phyloP scores from a whole-genome alignment of 2,329 filamentous ascomycete species.

The Xylariaceae sp. region DNA sequence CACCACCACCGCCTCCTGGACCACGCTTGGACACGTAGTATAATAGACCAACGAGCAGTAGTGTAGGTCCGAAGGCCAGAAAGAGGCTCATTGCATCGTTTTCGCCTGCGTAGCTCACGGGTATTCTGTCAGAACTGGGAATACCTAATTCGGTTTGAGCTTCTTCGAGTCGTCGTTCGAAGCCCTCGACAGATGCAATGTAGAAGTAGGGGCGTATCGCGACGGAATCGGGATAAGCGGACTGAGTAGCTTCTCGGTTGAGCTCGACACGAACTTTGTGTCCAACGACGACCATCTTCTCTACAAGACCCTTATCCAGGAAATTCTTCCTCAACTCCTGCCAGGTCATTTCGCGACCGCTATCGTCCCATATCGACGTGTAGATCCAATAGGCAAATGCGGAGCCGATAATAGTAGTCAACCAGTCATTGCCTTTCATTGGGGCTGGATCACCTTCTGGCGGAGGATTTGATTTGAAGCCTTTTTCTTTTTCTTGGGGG shows the following conservation, averaged over 20 bases:
- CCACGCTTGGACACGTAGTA: conserved; percentile 73
- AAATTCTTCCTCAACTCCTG: conserved; percentile 93
- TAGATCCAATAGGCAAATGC: conserved; percentile 41
- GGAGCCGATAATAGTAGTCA: conserved; percentile 50
- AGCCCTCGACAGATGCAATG: conserved; percentile 90
- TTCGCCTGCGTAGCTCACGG: conserved; percentile 80
- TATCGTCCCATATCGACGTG: conserved; percentile 37
- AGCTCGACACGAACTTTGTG: conserved; percentile 76
- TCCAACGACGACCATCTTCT: conserved; percentile 81
- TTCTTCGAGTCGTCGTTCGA: conserved; percentile 82
- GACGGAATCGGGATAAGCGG: conserved; percentile 72
- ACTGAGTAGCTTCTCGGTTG: conserved; percentile 67
- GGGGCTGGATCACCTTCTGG: conserved; percentile 10
- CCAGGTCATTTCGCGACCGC: conserved; percentile 81
- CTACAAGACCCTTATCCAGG: conserved; percentile 91
- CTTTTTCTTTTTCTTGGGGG: conserved; percentile 15
- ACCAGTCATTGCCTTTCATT: conserved; percentile 26
- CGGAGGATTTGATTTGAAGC: conserved; percentile 16
- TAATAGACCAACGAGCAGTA: conserved; percentile 79
- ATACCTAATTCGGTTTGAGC: conserved; percentile 86
- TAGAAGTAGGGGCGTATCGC: conserved; percentile 76
- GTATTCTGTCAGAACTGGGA: conserved; percentile 82
- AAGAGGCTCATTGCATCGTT: conserved; percentile 70
- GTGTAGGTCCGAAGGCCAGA: conserved; percentile 75
- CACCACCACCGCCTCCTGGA: conserved; percentile 62